Conservation (phyloP, 1,284 basidiomycete genomes). For the Hymenochaete sp. region DNA sequence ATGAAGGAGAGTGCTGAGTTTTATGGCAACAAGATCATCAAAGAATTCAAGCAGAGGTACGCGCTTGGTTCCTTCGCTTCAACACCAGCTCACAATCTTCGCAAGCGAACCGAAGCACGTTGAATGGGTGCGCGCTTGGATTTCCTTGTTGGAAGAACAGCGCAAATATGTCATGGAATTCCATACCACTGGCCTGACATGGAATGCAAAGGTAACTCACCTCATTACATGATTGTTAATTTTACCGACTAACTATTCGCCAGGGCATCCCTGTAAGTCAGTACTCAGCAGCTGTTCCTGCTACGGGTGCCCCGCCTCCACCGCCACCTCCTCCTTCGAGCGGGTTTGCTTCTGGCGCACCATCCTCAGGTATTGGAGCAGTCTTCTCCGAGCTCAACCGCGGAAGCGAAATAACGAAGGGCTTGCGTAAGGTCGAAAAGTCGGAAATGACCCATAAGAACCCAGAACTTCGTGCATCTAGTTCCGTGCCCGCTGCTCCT, state of each 20-base stretch:
- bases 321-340: constrained; percentile 37
- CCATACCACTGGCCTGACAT: constrained; percentile 82
- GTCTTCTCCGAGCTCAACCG: constrained; percentile 93
- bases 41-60: constrained; percentile 89
- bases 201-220: constrained; percentile 81
- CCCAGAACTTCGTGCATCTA: constrained; percentile 67
- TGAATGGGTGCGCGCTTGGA: constrained; percentile 80
- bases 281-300: constrained; percentile 38
- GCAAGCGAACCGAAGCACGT: constrained; percentile 81
- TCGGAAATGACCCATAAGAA: constrained; percentile 99
- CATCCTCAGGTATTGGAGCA: constrained; percentile 61
- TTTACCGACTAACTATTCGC: not conserved
- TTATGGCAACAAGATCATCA: constrained; percentile 87
- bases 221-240: not conserved
- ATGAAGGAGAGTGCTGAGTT: constrained; percentile 86
- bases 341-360: constrained; percentile 29
- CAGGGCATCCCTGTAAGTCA: constrained; percentile 59
- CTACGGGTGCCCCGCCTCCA: constrained; percentile 52
- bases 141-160: constrained; percentile 68
- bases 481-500: constrained; percentile 48
- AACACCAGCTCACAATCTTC: constrained; percentile 8
- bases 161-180: constrained; percentile 81
- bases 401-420: constrained; percentile 85
- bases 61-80: constrained; percentile 24
- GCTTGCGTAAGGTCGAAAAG: constrained; percentile 88